Evolutionary conservation across 2,329 filamentous ascomycete species (phyloP).

Genomic region (Fusarium caatingaense): DNA sequence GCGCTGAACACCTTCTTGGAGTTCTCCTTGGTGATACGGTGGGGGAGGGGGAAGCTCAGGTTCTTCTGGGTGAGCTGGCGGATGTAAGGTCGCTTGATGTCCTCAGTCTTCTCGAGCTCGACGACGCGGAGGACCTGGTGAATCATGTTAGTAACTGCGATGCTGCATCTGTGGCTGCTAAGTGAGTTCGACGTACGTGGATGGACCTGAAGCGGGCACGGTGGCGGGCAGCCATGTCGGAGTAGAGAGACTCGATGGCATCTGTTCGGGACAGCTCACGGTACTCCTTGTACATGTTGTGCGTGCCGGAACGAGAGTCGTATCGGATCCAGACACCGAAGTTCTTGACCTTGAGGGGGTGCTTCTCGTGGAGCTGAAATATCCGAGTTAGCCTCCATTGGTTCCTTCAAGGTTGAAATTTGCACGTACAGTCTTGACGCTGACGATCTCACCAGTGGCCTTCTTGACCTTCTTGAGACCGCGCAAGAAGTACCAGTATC

Average conservation of each 20-base stretch:
- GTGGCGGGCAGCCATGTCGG: conserved; percentile 99
- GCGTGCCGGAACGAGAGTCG: conserved; percentile 98
- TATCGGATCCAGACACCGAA: conserved; percentile 99
- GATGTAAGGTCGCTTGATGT: conserved; percentile 99
- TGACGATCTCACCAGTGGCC: conserved; percentile 99
- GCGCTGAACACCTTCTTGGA: conserved; percentile 93
- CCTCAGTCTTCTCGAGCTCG: conserved; percentile 93
- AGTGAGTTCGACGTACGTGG: conserved; percentile 76
- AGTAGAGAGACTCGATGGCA: conserved; percentile 96
- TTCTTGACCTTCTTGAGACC: conserved; percentile 99
- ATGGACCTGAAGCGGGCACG: conserved; percentile 96
- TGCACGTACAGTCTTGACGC: conserved; percentile 85
- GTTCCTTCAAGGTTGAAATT: neutral
- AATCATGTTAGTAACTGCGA: conserved; percentile 10
- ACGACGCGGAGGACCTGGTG: conserved; percentile 94
- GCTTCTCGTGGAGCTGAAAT: conserved; percentile 95
- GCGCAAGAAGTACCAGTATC: conserved; percentile 99
- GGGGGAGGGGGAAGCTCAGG: conserved; percentile 98
- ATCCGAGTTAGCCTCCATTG: conserved; percentile 1
- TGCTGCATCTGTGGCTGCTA: neutral
- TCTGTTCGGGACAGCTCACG: conserved; percentile 97
- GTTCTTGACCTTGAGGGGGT: conserved; percentile 99
- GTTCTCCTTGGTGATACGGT: conserved; percentile 86
- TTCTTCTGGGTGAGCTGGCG: conserved; percentile 96
- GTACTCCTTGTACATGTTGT: conserved; percentile 99